These are phyloP conservation scores for Hypoxylon rubiginosum DNA, from an alignment of 2,329 filamentous ascomycete genomes.

Conservation along the genomic window DNA sequence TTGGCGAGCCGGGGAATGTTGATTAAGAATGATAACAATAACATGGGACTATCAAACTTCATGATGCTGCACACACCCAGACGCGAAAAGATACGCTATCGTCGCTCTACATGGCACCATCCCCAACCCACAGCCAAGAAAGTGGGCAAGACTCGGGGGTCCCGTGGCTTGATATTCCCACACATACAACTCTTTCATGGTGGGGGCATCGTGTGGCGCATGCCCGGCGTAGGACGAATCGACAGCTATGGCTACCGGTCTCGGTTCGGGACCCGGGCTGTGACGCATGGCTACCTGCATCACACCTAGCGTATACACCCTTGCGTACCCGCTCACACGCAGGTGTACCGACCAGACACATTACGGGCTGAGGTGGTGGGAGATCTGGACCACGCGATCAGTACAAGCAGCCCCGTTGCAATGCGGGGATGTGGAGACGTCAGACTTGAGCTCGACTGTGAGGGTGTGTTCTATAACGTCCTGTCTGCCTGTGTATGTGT, in stretches of 20 bases:
- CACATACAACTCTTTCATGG: conserved; percentile 10
- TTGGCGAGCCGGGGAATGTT: conserved; percentile 11
- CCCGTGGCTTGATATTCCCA: conserved; percentile 39
- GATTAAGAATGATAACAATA: conserved; percentile 24
- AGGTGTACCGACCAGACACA: background rate
- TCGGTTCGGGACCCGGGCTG: conserved; percentile 37
- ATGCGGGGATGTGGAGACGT: conserved; percentile 42
- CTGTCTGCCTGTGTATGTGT: no score
- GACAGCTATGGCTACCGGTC: conserved; percentile 22
- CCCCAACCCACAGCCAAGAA: conserved; percentile 36
- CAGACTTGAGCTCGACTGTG: conserved; percentile 9
- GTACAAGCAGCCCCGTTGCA: conserved; percentile 18
- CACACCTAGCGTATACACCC: conserved; percentile 36
- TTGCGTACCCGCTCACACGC: conserved; percentile 15
- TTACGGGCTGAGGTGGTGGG: conserved; percentile 16
- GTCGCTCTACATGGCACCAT: conserved; percentile 23
- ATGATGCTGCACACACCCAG: conserved; percentile 28
- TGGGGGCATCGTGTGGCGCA: conserved; percentile 35
- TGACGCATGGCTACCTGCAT: conserved; percentile 38
- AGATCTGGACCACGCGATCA: conserved; percentile 38
- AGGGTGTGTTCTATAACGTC: conserved; percentile 6
- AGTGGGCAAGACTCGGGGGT: conserved; percentile 7
- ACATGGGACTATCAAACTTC: conserved; percentile 31
- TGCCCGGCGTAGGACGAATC: conserved; percentile 35
- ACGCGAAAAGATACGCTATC: conserved; percentile 13